phyloP scores from a whole-genome alignment of 805 yeast genomes.

The Trichomonascus vanleenenianus region DNA sequence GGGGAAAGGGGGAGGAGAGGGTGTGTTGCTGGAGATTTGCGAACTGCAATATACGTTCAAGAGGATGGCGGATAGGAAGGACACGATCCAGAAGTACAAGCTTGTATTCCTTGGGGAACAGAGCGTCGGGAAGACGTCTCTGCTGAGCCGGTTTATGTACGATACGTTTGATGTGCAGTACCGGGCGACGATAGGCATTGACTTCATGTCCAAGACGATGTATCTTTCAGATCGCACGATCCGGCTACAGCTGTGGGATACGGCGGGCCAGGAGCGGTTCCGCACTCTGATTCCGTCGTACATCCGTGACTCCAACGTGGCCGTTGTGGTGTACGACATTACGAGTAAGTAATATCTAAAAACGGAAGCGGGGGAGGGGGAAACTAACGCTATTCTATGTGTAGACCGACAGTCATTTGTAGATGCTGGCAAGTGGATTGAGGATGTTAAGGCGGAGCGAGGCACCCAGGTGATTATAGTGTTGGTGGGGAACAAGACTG shows the following conservation, averaged over 20 bases:
- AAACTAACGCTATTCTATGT: not conserved
- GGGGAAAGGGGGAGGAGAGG: too few species aligned
- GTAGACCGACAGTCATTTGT: constrained; percentile 59
- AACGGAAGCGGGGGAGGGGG: not conserved
- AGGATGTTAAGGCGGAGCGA: constrained; percentile 88
- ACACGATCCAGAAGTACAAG: constrained; percentile 32
- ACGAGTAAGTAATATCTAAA: constrained; percentile 55
- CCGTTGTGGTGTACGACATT: constrained; percentile 91
- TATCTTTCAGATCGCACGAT: constrained; percentile 94
- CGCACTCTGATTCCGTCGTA: constrained; percentile 91
- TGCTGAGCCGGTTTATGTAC: constrained; percentile 96
- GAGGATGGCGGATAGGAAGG: constrained; percentile 20
- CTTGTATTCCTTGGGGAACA: constrained; percentile 97
- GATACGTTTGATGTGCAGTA: constrained; percentile 95
- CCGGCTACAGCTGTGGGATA: constrained; percentile 93
- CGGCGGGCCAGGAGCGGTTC: constrained; percentile 96
- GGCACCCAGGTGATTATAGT: constrained; percentile 84
- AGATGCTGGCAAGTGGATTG: constrained; percentile 84
- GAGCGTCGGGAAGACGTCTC: constrained; percentile 93
- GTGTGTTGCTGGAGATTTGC: too few species aligned
- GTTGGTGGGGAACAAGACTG: constrained; percentile 89
- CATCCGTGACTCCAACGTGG: constrained; percentile 94
- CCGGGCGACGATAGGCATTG: constrained; percentile 92
- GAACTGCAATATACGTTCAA: too few species aligned
- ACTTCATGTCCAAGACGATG: constrained; percentile 89